Percentiles rank a stretch among this genome's conserved stretches.
Conservation (phyloP, 345 rosid genomes). For the Murraya paniculata region DNA sequence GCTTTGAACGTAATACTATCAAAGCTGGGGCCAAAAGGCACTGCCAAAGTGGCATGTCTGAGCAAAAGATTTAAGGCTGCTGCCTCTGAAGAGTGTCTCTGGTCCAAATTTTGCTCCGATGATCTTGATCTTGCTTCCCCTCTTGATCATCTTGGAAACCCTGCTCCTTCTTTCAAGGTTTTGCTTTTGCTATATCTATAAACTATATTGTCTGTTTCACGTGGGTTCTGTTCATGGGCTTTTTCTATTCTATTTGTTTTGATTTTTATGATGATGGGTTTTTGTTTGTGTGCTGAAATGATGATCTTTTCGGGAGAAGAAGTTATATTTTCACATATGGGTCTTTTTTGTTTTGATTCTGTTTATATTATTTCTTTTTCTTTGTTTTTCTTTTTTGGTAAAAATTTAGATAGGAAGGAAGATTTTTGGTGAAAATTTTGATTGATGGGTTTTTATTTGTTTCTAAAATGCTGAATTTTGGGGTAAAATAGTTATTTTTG, state of each 20-base stretch:
- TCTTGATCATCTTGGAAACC: conserved; percentile 56
- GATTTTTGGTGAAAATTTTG: neutral
- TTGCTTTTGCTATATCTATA: neutral
- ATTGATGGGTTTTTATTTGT: neutral
- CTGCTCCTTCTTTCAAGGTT: conserved; percentile 73
- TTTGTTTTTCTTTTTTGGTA: neutral
- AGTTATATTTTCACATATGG: neutral
- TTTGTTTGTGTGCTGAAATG: no score
- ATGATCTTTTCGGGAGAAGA: neutral
- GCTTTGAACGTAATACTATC: conserved; percentile 49
- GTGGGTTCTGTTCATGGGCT: neutral
- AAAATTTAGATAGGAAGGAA: neutral
- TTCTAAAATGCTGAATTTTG: neutral
- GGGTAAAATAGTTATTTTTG: neutral
- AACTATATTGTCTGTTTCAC: neutral
- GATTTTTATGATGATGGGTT: neutral
- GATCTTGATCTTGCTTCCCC: conserved; percentile 71
- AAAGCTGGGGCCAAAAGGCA: conserved; percentile 48
- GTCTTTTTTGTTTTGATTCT: neutral
- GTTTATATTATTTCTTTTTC: neutral
- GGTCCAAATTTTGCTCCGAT: conserved; percentile 56
- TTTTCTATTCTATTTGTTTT: neutral
- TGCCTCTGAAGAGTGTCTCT: conserved; percentile 69
- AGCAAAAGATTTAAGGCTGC: conserved; percentile 43
- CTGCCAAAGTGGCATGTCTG: conserved; percentile 53